phyloP scores from a whole-genome alignment of 371 early-diverging fungal species.

The Conidiobolus incongruus region DNA sequence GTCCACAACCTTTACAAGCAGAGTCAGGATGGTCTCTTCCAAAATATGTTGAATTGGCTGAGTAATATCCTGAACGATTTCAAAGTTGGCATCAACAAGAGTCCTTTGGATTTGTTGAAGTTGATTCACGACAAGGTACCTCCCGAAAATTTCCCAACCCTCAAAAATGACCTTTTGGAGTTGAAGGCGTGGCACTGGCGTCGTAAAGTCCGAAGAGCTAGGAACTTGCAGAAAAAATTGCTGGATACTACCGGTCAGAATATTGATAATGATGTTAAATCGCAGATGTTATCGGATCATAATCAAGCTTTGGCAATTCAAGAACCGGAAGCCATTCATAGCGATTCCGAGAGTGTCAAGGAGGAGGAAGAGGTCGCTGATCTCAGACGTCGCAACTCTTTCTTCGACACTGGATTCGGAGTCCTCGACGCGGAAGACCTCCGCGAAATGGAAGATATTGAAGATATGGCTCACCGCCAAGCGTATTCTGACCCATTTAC shows the following conservation, averaged over 20 bases:
- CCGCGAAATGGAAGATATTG: slow-evolving; percentile 1
- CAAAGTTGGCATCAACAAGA: neutral
- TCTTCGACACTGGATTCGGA: neutral
- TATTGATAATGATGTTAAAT: neutral
- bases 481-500: neutral
- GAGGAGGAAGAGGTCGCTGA: neutral
- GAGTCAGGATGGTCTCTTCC: slow-evolving; percentile 15
- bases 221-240: neutral
- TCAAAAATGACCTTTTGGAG: neutral
- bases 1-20: slow-evolving; percentile 30
- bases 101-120: neutral
- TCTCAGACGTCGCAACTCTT: neutral
- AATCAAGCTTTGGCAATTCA: no score
- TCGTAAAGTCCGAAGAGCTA: neutral
- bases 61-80: slow-evolving; percentile 10
- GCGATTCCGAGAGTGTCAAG: neutral
- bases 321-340: neutral
- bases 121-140: neutral
- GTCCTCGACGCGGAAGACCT: neutral
- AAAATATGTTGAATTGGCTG: slow-evolving; percentile 15
- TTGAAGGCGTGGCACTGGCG: neutral
- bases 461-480: neutral
- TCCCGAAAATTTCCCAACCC: neutral
- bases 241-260: neutral
- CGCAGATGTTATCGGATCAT: no score